Evolutionary conservation across 1,139 yeast genomes (phyloP).

Genomic region (Pichia sorboxylosa): DNA sequence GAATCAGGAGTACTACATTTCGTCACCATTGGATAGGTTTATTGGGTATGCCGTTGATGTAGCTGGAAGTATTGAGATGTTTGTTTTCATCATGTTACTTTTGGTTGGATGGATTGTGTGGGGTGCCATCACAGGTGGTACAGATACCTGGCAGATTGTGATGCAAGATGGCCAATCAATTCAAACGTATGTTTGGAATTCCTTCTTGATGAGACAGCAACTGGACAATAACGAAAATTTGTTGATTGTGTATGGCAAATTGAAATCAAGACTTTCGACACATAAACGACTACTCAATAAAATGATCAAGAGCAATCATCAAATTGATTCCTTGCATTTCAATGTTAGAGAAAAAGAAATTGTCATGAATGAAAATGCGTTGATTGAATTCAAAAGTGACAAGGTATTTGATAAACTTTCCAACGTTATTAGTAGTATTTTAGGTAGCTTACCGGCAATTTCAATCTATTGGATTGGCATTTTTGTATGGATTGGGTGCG

Average conservation of each 20-base stretch:
- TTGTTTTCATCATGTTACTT: conserved; percentile 20
- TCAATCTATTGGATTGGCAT: conserved; percentile 27
- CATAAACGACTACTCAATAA: conserved; percentile 15
- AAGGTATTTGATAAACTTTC: conserved; percentile 24
- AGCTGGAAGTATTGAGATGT: conserved; percentile 24
- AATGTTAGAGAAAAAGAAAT: background rate
- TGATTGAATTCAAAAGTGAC: background rate
- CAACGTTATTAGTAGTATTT: conserved; percentile 13
- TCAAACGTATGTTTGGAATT: conserved; percentile 29
- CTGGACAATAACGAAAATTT: conserved; percentile 18
- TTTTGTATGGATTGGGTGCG: conserved; percentile 27
- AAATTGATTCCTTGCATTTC: background rate
- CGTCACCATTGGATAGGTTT: conserved; percentile 11
- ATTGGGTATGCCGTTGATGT: conserved; percentile 10
- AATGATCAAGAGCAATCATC: background rate
- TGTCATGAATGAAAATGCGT: background rate
- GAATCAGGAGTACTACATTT: conserved; percentile 2
- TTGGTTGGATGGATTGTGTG: conserved; percentile 24
- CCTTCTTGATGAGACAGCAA: conserved; percentile 30
- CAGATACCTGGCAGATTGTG: conserved; percentile 29
- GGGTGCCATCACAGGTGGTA: conserved; percentile 23
- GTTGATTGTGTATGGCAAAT: conserved; percentile 17
- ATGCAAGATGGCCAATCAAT: conserved; percentile 34
- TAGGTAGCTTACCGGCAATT: conserved; percentile 25
- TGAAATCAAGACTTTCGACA: conserved; percentile 23